Evolutionary conservation across 192 early-diverging fungal genomes (phyloP), one percentile per base, ranked within the genome.

Genomic region (Backusella circina): DNA sequence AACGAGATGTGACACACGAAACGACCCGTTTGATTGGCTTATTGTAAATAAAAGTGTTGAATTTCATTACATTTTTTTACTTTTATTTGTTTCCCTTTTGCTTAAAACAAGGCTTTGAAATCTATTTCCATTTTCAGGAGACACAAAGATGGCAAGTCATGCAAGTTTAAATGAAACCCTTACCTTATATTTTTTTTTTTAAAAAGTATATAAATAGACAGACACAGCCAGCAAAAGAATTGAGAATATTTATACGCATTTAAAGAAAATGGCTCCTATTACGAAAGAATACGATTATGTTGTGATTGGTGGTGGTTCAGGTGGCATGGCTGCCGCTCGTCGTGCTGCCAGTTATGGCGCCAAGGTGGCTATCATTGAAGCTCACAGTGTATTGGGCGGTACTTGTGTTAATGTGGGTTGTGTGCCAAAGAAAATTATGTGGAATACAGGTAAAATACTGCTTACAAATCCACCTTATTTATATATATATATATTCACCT

Each of bases 371-470:
- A 78, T 99, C 33, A 86, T 99, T 57, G 97, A 99, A 73, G 84
- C 81, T 64, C 85, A 85, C 61, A 88, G 88, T 2, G 85, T 86
- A 10, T 84, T 94, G 70, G 92, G 93, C 71, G 92, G 92, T 26
- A 93, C 96, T 51, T 99, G 96, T 78, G 97, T 98, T 64, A 99
- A 97, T 74, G 95, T 95, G 37, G 96, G 95, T 72, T 95, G 93
- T 67, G 93, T 95, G 54, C 93, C 93, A 35, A 95, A 93, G 84
- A 93, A 95, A 81, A 90, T 98, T 70, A 97, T 96, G 94, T 98
- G 94, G 93, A 95, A 94, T 77, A 91, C 95, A 36, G 88, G 91
- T 91, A 88, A 77, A 36, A 36, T 10, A 13, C 44, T 35, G 23
- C 47, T 41, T 50, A 71, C 12, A 61, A 57, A 30, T 21, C 4